Percentiles rank a stretch among this genome's conserved stretches.
phyloP scores from a whole-genome alignment of 2,329 filamentous ascomycete genomes.

The Trichoderma hamatum region DNA sequence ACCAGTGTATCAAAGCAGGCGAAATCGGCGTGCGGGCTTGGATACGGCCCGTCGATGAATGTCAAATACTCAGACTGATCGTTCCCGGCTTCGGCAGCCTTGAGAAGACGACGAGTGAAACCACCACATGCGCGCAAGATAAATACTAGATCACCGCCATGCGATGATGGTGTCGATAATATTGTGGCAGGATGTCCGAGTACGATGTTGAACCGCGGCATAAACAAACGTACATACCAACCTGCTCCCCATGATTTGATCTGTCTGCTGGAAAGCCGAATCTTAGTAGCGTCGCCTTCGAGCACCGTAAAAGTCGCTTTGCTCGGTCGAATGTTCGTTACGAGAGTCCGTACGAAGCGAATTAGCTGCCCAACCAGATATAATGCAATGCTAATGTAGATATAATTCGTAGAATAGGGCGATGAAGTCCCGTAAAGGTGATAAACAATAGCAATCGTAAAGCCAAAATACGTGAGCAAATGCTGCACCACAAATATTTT shows the following conservation, averaged over 20 bases:
- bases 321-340: not conserved
- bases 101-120: slow-evolving; percentile 4
- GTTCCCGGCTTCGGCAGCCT: not conserved
- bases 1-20: slow-evolving; percentile 11
- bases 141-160: not conserved
- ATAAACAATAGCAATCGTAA: slow-evolving; percentile 7
- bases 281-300: not conserved
- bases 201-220: not conserved
- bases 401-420: slow-evolving; percentile 6
- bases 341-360: not conserved
- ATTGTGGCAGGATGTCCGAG: not conserved
- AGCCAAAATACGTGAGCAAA: slow-evolving; percentile 13
- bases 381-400: slow-evolving; percentile 9
- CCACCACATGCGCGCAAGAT: not conserved
- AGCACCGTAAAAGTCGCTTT: not conserved
- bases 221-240: not conserved
- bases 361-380: slow-evolving; percentile 7
- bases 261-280: not conserved
- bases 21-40: slow-evolving; percentile 3
- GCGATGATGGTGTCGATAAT: not conserved
- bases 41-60: slow-evolving; percentile 7
- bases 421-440: slow-evolving; percentile 2
- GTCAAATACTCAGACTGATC: slow-evolving; percentile 2
- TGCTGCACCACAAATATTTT: slow-evolving; percentile 11
- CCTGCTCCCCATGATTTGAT: not conserved